phyloP scores from a whole-genome alignment of 1,284 basidiomycete genomes.

The Nidula niveotomentosa region DNA sequence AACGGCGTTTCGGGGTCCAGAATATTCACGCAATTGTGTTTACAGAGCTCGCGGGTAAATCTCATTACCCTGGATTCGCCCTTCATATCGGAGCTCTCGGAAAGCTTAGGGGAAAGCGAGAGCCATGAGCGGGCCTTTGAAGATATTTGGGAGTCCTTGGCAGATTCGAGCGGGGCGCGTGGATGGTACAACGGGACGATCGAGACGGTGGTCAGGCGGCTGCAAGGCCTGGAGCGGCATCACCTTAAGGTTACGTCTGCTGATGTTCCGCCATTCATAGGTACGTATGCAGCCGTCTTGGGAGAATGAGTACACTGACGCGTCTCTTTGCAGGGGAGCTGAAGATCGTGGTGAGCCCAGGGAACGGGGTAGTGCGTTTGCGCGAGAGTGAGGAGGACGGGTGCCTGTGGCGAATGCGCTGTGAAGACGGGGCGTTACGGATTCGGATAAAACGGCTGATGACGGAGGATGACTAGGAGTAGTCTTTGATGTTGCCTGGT shows the following conservation, averaged over 20 bases:
- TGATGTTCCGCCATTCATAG: constrained; percentile 59
- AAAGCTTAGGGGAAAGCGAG: constrained; percentile 10
- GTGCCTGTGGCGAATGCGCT: constrained; percentile 71
- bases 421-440: constrained; percentile 40
- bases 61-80: constrained; percentile 72
- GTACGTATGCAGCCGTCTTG: constrained; percentile 26
- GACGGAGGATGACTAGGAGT: constrained; percentile 13
- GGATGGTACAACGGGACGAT: constrained; percentile 67
- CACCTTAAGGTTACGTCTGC: constrained; percentile 48
- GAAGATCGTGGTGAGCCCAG: constrained; percentile 48
- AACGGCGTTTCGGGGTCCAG: no score
- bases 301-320: not conserved
- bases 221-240: constrained; percentile 47
- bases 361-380: constrained; percentile 40
- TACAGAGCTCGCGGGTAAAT: constrained; percentile 45
- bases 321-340: constrained; percentile 48
- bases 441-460: constrained; percentile 36
- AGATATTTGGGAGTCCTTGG: constrained; percentile 50
- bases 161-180: constrained; percentile 42
- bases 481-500: no score
- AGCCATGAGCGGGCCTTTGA: constrained; percentile 42
- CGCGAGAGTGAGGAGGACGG: constrained; percentile 67
- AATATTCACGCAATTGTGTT: not conserved
- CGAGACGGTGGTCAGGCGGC: constrained; percentile 45
- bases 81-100: constrained; percentile 46